phyloP scores from a whole-genome alignment of 768 basidiomycete species.

The Lactifluus hygrophoroides region DNA sequence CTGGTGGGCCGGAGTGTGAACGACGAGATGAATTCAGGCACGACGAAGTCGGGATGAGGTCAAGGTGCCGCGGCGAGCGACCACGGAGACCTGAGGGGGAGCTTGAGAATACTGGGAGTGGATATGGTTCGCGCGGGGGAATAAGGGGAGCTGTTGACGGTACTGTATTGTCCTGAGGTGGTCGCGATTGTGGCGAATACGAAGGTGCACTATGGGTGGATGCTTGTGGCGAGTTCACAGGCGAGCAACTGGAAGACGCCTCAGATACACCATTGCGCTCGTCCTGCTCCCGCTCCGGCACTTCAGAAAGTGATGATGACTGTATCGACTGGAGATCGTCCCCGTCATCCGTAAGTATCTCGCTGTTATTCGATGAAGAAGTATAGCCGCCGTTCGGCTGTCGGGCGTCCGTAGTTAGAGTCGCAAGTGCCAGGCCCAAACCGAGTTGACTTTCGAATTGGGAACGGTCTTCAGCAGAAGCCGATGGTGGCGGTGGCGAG shows the following conservation, averaged over 20 bases:
- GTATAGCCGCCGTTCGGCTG: slow-evolving; percentile 39
- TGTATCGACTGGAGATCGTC: slow-evolving; percentile 64
- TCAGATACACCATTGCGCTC: slow-evolving; percentile 1
- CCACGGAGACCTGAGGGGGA: not conserved
- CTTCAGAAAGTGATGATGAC: slow-evolving; percentile 33
- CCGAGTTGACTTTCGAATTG: slow-evolving; percentile 63
- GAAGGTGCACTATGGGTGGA: not conserved
- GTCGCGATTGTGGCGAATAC: not conserved
- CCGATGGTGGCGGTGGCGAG: slow-evolving; percentile 74
- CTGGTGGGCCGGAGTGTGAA: slow-evolving; percentile 29
- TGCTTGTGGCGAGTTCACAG: not conserved
- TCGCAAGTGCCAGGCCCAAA: slow-evolving; percentile 58
- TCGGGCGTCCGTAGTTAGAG: slow-evolving; percentile 51
- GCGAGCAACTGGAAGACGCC: slow-evolving; percentile 13
- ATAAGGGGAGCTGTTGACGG: not conserved
- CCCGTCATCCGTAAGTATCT: slow-evolving; percentile 61
- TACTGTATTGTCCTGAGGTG: not conserved
- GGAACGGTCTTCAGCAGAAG: slow-evolving; percentile 54
- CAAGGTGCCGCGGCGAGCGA: slow-evolving; percentile 10
- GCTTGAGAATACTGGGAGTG: not conserved
- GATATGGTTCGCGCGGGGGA: not conserved
- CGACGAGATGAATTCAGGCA: slow-evolving; percentile 28
- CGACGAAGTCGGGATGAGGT: slow-evolving; percentile 22
- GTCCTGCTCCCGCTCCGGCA: not conserved
- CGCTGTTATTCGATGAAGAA: slow-evolving; percentile 57